A percentile compares a stretch with the other conserved stretches of the same genome.
phyloP scores from a whole-genome alignment of 164 flowering plant genomes.

The Magnolia kwangsiensis region DNA sequence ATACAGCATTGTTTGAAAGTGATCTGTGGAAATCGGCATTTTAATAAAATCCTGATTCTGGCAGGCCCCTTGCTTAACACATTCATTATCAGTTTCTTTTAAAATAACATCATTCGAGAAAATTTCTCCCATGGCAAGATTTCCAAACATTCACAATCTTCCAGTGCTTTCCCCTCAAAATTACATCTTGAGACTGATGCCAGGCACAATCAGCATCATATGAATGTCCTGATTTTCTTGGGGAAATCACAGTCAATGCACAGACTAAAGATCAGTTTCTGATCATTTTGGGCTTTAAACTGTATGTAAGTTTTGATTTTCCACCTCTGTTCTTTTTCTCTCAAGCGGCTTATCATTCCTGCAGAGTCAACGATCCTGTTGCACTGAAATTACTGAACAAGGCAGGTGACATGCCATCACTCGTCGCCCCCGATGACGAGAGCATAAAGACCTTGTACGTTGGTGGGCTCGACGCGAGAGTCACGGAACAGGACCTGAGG shows the following conservation, averaged over 20 bases:
- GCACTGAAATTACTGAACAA: slow-evolving; percentile 83
- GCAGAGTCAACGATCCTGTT: slow-evolving; percentile 95
- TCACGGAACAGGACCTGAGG: slow-evolving; percentile 83
- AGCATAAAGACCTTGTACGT: slow-evolving; percentile 88
- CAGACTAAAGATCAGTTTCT: background rate
- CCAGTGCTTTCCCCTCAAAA: too few species aligned
- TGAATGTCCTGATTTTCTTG: too few species aligned
- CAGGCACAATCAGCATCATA: too few species aligned
- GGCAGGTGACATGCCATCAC: slow-evolving; percentile 92
- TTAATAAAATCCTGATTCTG: too few species aligned
- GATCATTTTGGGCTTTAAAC: background rate
- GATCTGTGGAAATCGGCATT: too few species aligned
- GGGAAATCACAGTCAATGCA: background rate
- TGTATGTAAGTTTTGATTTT: background rate
- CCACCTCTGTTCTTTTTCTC: background rate
- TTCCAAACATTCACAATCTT: too few species aligned
- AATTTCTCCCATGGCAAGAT: too few species aligned
- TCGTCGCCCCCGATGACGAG: slow-evolving; percentile 87
- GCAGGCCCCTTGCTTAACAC: too few species aligned
- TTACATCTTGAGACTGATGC: too few species aligned
- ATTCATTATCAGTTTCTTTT: too few species aligned
- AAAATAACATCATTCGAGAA: too few species aligned
- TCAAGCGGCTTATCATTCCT: background rate
- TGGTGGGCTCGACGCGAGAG: slow-evolving; percentile 80
- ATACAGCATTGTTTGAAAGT: too few species aligned